Evolutionary conservation across 345 rosid genomes (phyloP).

Genomic region (Triadica sebifera): DNA sequence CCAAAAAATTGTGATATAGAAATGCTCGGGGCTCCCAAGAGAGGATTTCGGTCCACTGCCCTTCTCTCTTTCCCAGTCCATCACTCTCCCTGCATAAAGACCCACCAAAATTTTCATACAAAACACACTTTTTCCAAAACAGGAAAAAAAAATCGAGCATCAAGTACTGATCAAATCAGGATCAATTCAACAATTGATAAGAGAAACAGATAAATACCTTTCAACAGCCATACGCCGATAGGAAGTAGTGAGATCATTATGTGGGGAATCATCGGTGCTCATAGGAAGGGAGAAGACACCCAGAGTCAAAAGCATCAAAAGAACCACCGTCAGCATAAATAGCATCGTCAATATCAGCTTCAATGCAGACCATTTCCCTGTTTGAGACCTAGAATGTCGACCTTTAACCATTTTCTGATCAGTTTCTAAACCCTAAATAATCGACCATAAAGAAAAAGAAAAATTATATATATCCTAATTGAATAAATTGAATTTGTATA

Average conservation of each 20-base stretch:
- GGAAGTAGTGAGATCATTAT: slow-evolving; percentile 46
- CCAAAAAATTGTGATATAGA: slow-evolving; percentile 83
- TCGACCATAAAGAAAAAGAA: background rate
- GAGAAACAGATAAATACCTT: slow-evolving; percentile 38
- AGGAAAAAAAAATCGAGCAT: background rate
- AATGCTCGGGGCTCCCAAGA: slow-evolving; percentile 96
- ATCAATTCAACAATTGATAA: background rate
- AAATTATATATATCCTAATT: background rate
- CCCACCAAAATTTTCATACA: background rate
- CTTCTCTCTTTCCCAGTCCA: slow-evolving; percentile 59
- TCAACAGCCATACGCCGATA: slow-evolving; percentile 50
- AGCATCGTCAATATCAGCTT: slow-evolving; percentile 56
- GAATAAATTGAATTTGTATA: background rate
- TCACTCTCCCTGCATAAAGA: slow-evolving; percentile 40
- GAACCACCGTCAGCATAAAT: slow-evolving; percentile 59
- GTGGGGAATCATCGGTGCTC: slow-evolving; percentile 42
- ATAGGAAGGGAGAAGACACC: slow-evolving; percentile 70
- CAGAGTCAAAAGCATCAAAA: slow-evolving; percentile 65
- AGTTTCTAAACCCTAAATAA: slow-evolving; percentile 25
- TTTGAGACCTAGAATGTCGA: slow-evolving; percentile 57
- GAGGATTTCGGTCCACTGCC: slow-evolving; percentile 83
- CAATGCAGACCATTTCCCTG: slow-evolving; percentile 57
- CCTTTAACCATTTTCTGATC: slow-evolving; percentile 50
- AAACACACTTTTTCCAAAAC: too few relatives aligned
- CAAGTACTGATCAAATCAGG: background rate